A percentile compares a stretch with the other conserved stretches of the same genome.
Conservation (phyloP, 1,139 yeast species). For the Debaryomyces subglobosus region DNA sequence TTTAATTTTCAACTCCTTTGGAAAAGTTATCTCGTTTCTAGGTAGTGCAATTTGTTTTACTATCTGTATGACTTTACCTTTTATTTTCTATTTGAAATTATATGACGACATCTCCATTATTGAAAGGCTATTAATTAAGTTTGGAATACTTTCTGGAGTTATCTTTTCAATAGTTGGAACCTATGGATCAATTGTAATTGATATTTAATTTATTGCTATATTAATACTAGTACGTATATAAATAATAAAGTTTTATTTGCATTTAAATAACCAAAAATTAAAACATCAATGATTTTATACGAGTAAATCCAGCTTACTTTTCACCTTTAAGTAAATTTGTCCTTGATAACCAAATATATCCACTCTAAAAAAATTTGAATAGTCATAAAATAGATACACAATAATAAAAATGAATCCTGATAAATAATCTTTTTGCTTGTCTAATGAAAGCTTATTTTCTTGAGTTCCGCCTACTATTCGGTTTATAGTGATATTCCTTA, state of each 20-base stretch:
- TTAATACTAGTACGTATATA: background rate
- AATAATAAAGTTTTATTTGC: constrained; percentile 2
- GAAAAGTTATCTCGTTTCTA: constrained; percentile 77
- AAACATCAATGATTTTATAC: background rate
- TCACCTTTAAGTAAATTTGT: background rate
- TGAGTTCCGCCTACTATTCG: constrained; percentile 1
- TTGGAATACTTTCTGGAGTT: constrained; percentile 50
- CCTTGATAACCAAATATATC: background rate
- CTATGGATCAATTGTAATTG: constrained; percentile 29
- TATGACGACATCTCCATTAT: constrained; percentile 49
- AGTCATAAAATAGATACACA: background rate
- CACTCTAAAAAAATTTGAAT: background rate
- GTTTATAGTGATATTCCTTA: constrained; percentile 4
- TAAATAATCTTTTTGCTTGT: background rate
- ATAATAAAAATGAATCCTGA: background rate
- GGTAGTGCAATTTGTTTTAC: constrained; percentile 84
- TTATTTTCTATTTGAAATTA: constrained; percentile 65
- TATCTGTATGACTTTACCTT: constrained; percentile 78
- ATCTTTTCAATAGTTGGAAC: constrained; percentile 56
- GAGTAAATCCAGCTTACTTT: constrained; percentile 9
- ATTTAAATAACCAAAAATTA: background rate
- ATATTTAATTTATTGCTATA: constrained; percentile 10
- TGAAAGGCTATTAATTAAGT: constrained; percentile 43
- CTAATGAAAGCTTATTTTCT: background rate
- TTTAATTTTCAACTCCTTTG: constrained; percentile 72